Base-by-base conservation (phyloP, 2,329 filamentous ascomycete genomes). In the Neocucurbitaria cava region DNA sequence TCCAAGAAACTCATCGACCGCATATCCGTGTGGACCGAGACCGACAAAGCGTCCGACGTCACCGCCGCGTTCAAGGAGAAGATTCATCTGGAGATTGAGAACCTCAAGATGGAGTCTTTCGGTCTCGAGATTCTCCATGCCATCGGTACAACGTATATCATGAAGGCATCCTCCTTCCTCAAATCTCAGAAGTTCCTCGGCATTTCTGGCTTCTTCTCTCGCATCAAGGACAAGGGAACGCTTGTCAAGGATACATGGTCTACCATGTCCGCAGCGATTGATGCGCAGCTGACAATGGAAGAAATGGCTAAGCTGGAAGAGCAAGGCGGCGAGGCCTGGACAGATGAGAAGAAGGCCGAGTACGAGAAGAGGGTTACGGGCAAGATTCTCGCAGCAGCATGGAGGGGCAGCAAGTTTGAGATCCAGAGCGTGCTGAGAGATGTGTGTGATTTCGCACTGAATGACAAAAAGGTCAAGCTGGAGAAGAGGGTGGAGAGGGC, bases 21-120 rank as follows among this genome's bases (percentile, higher is more conserved):
- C 54, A 86, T 98, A 71, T 93, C 89, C 62, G 87, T 98, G 38
- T 98, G 93, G 94, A 97, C 95, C 5, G 95, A 99, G 81, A 97
- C 94, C 3, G 95, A 98, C 79, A 96, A 95, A 80, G 86, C 89
- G 41, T 58, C 78, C 13, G 92, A 96, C 66, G 91, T 97, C 55
- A 98, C 94, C 30, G 81, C 80, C 53, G 91, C 95, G 0, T 99
- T 98, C 81, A 89, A 93, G 75, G 91, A 94, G 74, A 97, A 99
- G 85, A 97, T 91, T 64, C 86, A 89, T 36, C 87, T 98, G 36
- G 95, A 99, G 79, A 91, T 96, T 23, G 95, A 99, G 81, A 96
- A 98, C 73, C 82, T 99, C 67, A 99, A 98, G 83, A 99, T 99
- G 92, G 95, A 99, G 79, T 96, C 91, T 0, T 99, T 99, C 68